A percentile compares a stretch with the other conserved stretches of the same genome.
These are phyloP conservation scores for Escallonia rubra DNA, from an alignment of 129 eudicot genomes.

Conservation along the genomic window DNA sequence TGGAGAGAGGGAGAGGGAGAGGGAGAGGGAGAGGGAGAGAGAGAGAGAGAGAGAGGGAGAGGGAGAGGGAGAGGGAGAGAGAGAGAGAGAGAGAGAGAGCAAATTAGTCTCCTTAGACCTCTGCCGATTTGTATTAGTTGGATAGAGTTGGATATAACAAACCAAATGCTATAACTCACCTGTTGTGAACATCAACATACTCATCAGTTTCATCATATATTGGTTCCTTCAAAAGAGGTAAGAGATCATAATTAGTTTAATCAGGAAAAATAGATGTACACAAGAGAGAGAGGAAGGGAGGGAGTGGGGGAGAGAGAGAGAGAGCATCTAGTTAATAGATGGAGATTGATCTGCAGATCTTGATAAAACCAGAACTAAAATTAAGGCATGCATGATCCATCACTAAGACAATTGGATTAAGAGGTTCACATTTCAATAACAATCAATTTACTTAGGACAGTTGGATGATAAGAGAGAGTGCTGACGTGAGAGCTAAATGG, in stretches of 20 bases:
- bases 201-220: slow-evolving; percentile 68
- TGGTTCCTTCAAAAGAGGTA: slow-evolving; percentile 43
- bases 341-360: no score
- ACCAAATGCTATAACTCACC: slow-evolving; percentile 35
- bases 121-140: background rate
- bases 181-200: slow-evolving; percentile 59
- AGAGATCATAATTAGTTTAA: background rate
- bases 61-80: no score
- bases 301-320: no score
- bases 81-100: background rate
- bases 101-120: background rate
- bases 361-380: no score
- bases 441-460: no score
- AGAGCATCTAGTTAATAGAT: no score
- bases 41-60: no score
- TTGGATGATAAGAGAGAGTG: background rate
- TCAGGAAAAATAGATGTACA: background rate
- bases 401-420: no score
- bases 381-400: no score
- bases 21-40: no score
- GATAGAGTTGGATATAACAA: background rate
- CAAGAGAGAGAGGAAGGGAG: no score
- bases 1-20: slow-evolving; percentile 3
- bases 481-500: background rate
- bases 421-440: no score